Evolutionary conservation across 768 basidiomycete genomes (phyloP).

Genomic region (Tephrocybe sp.): DNA sequence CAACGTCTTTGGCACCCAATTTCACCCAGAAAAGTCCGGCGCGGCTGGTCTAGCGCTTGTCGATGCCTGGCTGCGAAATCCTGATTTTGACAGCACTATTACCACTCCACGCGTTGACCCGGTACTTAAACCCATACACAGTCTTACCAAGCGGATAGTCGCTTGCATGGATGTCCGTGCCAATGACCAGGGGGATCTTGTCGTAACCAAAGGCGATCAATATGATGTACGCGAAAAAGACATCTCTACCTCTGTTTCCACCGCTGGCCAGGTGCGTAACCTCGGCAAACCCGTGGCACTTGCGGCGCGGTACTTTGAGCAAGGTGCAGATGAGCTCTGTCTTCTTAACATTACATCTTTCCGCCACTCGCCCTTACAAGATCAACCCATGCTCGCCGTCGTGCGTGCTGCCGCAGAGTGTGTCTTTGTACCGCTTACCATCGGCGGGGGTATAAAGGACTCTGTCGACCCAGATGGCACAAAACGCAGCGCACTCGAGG

Average conservation of each 20-base stretch:
- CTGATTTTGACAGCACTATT: constrained; percentile 35
- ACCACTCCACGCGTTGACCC: constrained; percentile 33
- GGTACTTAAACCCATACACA: constrained; percentile 47
- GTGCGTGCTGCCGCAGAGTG: constrained; percentile 86
- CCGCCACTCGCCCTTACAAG: constrained; percentile 90
- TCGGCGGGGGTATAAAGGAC: constrained; percentile 98
- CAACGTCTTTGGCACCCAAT: constrained; percentile 91
- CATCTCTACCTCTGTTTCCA: constrained; percentile 17
- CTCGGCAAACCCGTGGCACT: constrained; percentile 96
- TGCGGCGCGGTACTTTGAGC: constrained; percentile 78
- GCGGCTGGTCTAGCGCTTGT: constrained; percentile 79
- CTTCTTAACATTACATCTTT: constrained; percentile 99
- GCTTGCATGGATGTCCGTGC: constrained; percentile 98
- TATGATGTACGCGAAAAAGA: constrained; percentile 93
- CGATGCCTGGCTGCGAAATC: constrained; percentile 71
- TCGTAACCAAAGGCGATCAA: constrained; percentile 99
- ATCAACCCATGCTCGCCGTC: constrained; percentile 98
- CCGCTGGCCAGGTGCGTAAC: constrained; percentile 80
- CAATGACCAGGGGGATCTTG: constrained; percentile 94
- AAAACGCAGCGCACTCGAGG: constrained; percentile 80
- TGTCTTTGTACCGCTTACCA: constrained; percentile 96
- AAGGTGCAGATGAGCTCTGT: constrained; percentile 94
- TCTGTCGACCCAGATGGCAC: constrained; percentile 95
- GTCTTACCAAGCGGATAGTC: constrained; percentile 90
- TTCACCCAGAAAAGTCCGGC: constrained; percentile 98